Base-by-base conservation (phyloP, 2,329 filamentous ascomycete genomes). In the Neocatenulostroma microsporum region DNA sequence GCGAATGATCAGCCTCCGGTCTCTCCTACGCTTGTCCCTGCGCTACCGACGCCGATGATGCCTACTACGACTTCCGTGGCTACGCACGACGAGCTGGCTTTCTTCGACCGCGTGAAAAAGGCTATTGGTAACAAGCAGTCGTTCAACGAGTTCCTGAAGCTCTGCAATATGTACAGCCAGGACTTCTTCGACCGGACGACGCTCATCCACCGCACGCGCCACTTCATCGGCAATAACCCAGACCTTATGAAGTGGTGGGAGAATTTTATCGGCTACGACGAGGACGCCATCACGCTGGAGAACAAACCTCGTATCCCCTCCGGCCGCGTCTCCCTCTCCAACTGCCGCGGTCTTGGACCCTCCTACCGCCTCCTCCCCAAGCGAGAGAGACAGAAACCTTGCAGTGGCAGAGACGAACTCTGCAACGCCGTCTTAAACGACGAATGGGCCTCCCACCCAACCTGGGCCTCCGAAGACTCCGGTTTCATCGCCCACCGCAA, bases 401-500 rank as follows among this genome's bases (percentile, higher is more conserved):
- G 91, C 66, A 91, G 85, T 55, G 91, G 91, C 9, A 83, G 91
- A 30, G 91, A 98, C 56, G 87, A 94, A 60, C 80, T 98, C 49
- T 98, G 91, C 64, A 82, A 85, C 49, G 81, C 82, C 17, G 89
- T 98, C 1, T 70, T 98, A 37, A 98, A 98, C 48, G 91, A 98
- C 51, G 85, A 95, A 49, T 98, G 91, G 91, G 91, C 91, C 2
- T 96, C 89, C 18, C 91, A 98, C 63, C 91, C 91, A 3, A 98
- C 91, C 0, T 98, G 91, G 91, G 91, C 89, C 2, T 96, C 89
- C 1, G 91, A 98, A 62, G 91, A 98, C 57, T 94, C 85, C 29
- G 91, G 91, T 1, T 98, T 98, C 52, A 89, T 98, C 41, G 91
- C 91, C 10, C 91, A 98, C 63, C 79, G 89, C 44, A 98, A 98